Percentiles rank a stretch among this genome's conserved stretches.
Evolutionary conservation across 495 filamentous ascomycete genomes (phyloP).

Genomic region (Hypoxylon fragiforme): DNA sequence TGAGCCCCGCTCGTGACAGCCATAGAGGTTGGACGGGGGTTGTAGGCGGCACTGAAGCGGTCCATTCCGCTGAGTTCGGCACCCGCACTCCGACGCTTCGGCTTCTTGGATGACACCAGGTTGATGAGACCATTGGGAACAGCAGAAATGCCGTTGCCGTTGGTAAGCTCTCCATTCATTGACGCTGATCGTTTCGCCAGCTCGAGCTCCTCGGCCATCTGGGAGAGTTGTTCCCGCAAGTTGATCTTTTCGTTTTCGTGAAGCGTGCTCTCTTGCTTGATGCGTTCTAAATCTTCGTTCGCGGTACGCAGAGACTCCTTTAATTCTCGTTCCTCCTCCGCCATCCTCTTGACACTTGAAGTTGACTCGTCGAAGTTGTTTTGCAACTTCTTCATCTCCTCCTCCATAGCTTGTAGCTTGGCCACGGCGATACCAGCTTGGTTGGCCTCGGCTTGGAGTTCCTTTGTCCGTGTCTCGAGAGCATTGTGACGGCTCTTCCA

Average conservation of each 20-base stretch:
- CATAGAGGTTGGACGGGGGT: constrained; percentile 95
- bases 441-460: constrained; percentile 94
- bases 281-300: constrained; percentile 74
- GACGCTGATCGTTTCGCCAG: constrained; percentile 69
- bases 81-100: constrained; percentile 91
- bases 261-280: constrained; percentile 67
- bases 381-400: constrained; percentile 92
- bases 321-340: constrained; percentile 84
- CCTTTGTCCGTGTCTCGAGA: constrained; percentile 87
- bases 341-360: constrained; percentile 85
- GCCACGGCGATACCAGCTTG: constrained; percentile 95
- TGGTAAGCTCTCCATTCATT: constrained; percentile 70
- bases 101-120: constrained; percentile 94
- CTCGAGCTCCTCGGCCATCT: constrained; percentile 92
- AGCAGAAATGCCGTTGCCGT: constrained; percentile 59
- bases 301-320: constrained; percentile 75
- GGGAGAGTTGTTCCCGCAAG: constrained; percentile 81
- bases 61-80: constrained; percentile 82
- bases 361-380: constrained; percentile 81
- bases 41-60: constrained; percentile 87
- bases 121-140: constrained; percentile 85
- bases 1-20: constrained; percentile 64
- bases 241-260: constrained; percentile 82
- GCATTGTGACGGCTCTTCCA: constrained; percentile 90
- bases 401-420: constrained; percentile 82